These are phyloP conservation scores for Steccherinum ochraceum DNA, from an alignment of 768 basidiomycete genomes.

Conservation along the genomic window DNA sequence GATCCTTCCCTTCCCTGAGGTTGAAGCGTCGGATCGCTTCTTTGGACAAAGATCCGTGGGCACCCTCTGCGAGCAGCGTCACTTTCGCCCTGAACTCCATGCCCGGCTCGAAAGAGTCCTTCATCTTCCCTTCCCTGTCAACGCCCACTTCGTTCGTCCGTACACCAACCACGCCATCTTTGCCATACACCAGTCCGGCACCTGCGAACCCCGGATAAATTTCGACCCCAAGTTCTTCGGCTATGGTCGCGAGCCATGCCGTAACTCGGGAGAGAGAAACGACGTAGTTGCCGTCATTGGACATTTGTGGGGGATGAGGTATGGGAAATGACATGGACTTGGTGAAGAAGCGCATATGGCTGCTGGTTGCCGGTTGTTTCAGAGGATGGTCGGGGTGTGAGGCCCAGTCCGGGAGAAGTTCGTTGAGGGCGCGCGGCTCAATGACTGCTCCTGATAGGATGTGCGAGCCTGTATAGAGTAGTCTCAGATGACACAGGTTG, in stretches of 20 bases:
- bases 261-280: slow-evolving; percentile 84
- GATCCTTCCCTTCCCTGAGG: slow-evolving; percentile 61
- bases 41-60: slow-evolving; percentile 88
- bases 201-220: slow-evolving; percentile 97
- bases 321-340: slow-evolving; percentile 63
- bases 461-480: slow-evolving; percentile 64
- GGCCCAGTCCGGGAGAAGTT: slow-evolving; percentile 85
- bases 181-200: slow-evolving; percentile 70
- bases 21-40: slow-evolving; percentile 68
- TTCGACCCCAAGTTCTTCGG: slow-evolving; percentile 86
- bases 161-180: slow-evolving; percentile 71
- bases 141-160: slow-evolving; percentile 93
- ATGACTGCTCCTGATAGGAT: slow-evolving; percentile 95
- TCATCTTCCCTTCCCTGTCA: slow-evolving; percentile 66
- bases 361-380: slow-evolving; percentile 69
- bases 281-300: slow-evolving; percentile 90
- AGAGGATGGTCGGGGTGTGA: slow-evolving; percentile 66
- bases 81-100: slow-evolving; percentile 94
- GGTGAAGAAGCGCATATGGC: slow-evolving; percentile 84
- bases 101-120: slow-evolving; percentile 89
- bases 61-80: slow-evolving; percentile 90
- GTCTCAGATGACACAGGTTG: neutral
- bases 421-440: slow-evolving; percentile 86
- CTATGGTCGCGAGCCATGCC: slow-evolving; percentile 82
- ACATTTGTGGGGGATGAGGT: slow-evolving; percentile 97